Base-by-base conservation (phyloP, 805 yeast species). In the Zygoascus biomembranicola region DNA sequence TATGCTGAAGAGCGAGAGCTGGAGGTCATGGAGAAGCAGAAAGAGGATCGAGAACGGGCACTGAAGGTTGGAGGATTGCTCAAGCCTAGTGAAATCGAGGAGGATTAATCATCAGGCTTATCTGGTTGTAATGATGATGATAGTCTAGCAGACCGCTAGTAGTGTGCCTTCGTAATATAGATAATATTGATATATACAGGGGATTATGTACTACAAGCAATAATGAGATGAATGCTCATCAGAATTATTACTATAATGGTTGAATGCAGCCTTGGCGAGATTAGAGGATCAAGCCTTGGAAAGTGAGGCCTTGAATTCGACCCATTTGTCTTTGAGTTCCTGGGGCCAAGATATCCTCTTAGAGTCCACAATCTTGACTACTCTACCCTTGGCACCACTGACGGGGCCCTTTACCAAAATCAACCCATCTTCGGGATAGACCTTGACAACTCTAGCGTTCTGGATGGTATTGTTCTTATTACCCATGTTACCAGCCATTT, bases 401-500 rank as follows among this genome's bases (percentile, higher is more conserved):
- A 94, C 87, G 56, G 85, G 83, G 39, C 99, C 99, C 73, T 87
- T 87, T 46, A 90, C 84, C 50, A 90, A 73, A 50, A 94, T 73
- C 53, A 88, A 82, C 10, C 96, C 96, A 53, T 83, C 81, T 51
- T 79, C 90, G 47, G 84, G 89, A 67, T 87, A 90, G 10, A 84
- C 84, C 66, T 85, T 86, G 64, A 94, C 73, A 20, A 94, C 84
- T 66, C 83, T 77, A 26, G 82, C 76, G 68, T 89, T 90, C 67
- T 82, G 86, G 26, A 82, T 79, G 2, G 98, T 92, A 57, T 80
- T 78, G 61, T 74, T 76, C 52, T 79, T 76, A 57, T 80, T 84
- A 60, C 99, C 99, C 94, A 90, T 85, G 69, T 87, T 87, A 59
- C 99, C 99, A 39, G 98, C 95, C 99, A 94, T 92, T 72, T 90